These are phyloP conservation scores for Tricholoma flavovirens DNA, from an alignment of 768 basidiomycete species.

Conservation along the genomic window DNA sequence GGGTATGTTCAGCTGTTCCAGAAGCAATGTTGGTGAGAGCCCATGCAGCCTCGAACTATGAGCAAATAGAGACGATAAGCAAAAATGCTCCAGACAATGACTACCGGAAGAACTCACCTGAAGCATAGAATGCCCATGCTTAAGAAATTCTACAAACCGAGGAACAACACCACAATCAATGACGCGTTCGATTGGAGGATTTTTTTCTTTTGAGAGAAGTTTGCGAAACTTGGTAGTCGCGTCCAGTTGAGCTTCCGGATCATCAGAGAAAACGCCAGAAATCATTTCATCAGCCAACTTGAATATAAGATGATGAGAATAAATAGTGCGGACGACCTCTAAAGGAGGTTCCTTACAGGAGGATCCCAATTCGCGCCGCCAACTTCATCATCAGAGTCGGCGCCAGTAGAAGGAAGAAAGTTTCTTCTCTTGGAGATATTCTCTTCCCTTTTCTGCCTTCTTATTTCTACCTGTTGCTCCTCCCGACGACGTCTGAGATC, in stretches of 20 bases:
- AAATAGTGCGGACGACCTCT: slow-evolving; percentile 7
- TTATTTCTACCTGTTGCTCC: slow-evolving; percentile 98
- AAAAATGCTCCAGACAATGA: slow-evolving; percentile 2
- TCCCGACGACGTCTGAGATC: slow-evolving; percentile 95
- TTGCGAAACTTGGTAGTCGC: slow-evolving; percentile 99
- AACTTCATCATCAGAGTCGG: slow-evolving; percentile 92
- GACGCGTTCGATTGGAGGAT: slow-evolving; percentile 97
- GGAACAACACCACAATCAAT: slow-evolving; percentile 97
- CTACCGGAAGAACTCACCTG: slow-evolving; percentile 45
- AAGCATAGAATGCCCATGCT: slow-evolving; percentile 74
- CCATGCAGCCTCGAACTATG: slow-evolving; percentile 95
- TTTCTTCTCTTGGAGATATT: slow-evolving; percentile 97
- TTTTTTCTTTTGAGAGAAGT: slow-evolving; percentile 98
- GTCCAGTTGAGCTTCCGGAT: slow-evolving; percentile 88
- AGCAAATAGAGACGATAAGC: slow-evolving; percentile 4
- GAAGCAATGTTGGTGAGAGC: slow-evolving; percentile 97
- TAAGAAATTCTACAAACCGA: slow-evolving; percentile 93
- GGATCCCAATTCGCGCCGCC: slow-evolving; percentile 67
- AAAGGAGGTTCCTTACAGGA: slow-evolving; percentile 46
- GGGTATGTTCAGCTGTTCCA: slow-evolving; percentile 96
- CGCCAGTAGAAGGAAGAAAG: slow-evolving; percentile 67
- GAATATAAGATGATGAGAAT: slow-evolving; percentile 12
- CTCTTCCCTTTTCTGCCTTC: slow-evolving; percentile 97
- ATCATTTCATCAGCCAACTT: slow-evolving; percentile 92
- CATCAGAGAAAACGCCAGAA: slow-evolving; percentile 84